Evolutionary conservation across 2,329 filamentous ascomycete genomes (phyloP).

Genomic region (Nigrospora osmanthi): DNA sequence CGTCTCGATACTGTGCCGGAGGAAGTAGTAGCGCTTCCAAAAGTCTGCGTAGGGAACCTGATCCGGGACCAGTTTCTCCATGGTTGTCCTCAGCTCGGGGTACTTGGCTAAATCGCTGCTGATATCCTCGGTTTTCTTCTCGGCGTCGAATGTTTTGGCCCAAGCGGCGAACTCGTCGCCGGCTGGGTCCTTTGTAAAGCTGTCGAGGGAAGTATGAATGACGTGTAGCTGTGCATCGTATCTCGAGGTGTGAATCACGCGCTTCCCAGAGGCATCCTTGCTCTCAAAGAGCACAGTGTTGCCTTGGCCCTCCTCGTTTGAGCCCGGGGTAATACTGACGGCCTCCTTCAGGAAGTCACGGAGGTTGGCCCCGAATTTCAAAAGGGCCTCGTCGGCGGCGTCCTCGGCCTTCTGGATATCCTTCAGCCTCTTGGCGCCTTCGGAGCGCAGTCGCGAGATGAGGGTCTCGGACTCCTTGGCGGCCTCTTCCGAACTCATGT

Average conservation of each 20-base stretch:
- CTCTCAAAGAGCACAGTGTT: constrained; percentile 80
- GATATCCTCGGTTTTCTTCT: constrained; percentile 78
- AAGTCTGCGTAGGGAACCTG: constrained; percentile 83
- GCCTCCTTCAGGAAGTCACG: constrained; percentile 86
- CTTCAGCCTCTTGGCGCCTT: constrained; percentile 76
- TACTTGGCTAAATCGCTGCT: constrained; percentile 77
- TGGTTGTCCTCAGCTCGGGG: constrained; percentile 73
- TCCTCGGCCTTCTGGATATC: constrained; percentile 91
- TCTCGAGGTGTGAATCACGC: constrained; percentile 88
- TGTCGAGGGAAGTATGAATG: constrained; percentile 78
- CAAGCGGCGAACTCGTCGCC: constrained; percentile 69
- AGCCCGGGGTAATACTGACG: constrained; percentile 70
- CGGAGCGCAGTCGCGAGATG: constrained; percentile 65
- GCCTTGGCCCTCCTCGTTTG: constrained; percentile 37
- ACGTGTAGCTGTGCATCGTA: constrained; percentile 95
- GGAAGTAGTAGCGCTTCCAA: constrained; percentile 93
- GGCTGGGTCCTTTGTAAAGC: constrained; percentile 74
- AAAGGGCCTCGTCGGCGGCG: constrained; percentile 87
- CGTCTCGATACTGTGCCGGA: constrained; percentile 85
- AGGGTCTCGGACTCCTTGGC: constrained; percentile 51
- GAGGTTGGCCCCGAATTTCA: constrained; percentile 86
- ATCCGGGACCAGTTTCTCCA: constrained; percentile 95
- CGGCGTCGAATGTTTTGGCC: constrained; percentile 67
- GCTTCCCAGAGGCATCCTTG: constrained; percentile 81
- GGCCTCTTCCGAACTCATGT: constrained; percentile 32